phyloP scores from a whole-genome alignment of 805 yeast species.

The Wickerhamomyces alni region DNA sequence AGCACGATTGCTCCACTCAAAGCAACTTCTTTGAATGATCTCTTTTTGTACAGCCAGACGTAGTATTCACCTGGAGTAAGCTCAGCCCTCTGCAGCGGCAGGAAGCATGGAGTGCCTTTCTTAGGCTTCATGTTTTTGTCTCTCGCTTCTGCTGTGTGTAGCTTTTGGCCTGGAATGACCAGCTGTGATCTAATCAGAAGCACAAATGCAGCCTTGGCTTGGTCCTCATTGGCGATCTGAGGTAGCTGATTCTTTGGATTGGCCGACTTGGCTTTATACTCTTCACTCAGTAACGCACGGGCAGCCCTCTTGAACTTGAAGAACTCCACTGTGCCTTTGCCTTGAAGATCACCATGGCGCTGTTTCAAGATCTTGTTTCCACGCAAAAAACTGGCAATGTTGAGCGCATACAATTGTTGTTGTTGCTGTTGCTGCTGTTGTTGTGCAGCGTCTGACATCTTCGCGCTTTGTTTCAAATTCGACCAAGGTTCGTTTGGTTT shows the following conservation, averaged over 20 bases:
- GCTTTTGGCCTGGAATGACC: conserved; percentile 69
- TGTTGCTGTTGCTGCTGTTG: conserved; percentile 1
- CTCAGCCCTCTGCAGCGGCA: conserved; percentile 49
- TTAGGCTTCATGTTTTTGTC: conserved; percentile 57
- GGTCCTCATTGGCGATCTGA: conserved; percentile 40
- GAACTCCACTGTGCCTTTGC: conserved; percentile 62
- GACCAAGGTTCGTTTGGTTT: no score
- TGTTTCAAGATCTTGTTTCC: conserved; percentile 64
- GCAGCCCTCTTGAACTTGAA: conserved; percentile 81
- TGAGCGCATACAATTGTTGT: conserved; percentile 47
- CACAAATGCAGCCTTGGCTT: conserved; percentile 59
- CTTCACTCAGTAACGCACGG: conserved; percentile 70
- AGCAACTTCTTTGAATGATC: conserved; percentile 40
- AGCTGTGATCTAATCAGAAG: conserved; percentile 66
- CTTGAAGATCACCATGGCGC: conserved; percentile 73
- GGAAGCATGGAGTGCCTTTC: conserved; percentile 56
- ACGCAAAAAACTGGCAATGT: conserved; percentile 67
- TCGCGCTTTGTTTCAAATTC: not conserved
- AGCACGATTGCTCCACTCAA: conserved; percentile 39
- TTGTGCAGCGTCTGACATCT: not conserved
- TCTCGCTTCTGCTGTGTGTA: conserved; percentile 63
- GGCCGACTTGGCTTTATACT: conserved; percentile 49
- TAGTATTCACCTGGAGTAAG: conserved; percentile 65
- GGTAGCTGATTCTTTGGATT: conserved; percentile 44
- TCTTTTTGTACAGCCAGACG: conserved; percentile 76